Evolutionary conservation across 2,329 filamentous ascomycete species (phyloP), one percentile per base, ranked within the genome.

Genomic region (Fusarium pininemorale): DNA sequence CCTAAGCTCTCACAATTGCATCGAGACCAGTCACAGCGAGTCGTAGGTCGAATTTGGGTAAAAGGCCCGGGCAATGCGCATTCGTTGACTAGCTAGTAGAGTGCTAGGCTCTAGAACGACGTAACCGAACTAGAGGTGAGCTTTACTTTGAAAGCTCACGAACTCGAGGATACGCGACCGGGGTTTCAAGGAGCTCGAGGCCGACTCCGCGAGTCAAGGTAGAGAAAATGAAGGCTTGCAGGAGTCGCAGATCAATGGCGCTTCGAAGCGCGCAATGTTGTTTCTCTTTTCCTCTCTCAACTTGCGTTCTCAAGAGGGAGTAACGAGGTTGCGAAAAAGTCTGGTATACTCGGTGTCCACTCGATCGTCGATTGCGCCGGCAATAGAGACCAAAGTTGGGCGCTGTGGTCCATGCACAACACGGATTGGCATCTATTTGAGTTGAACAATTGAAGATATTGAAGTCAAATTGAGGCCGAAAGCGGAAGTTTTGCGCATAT

Each of bases 331-430:
- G 50, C 32, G 30, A 9, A 28, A 54, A 59, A 38, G 38, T 41
- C 35, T 53, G 30, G 32, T 45, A 51, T 54, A 54, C 35, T 44
- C 24, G 50, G 58, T 66, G 63, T 37, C 61, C 64, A 63, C 63
- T 56, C 53, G 45, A 69, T 72, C 63, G 50, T 64, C 60, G 67
- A 74, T 74, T 60, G 63, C 47, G 71, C 38, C 44, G 28, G 47
- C 28, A 32, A 57, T 38, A 56, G n/a, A 42, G 44, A 51, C 37
- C 28, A 72, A 51, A 62, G 42, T 32, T 53, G 39, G 53, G 61
- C 32, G 63, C 39, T 48, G 30, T 65, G 67, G 72, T 60, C 72
- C 57, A 72, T 74, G 71, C 71, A 66, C 72, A 41, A 24, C 50
- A 37, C 39, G 30, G 57, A 58, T 54, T 72, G 55, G 50, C 41